Base-by-base conservation (phyloP, 176 grass and related monocot species). In the Rhynchospora breviuscula region DNA sequence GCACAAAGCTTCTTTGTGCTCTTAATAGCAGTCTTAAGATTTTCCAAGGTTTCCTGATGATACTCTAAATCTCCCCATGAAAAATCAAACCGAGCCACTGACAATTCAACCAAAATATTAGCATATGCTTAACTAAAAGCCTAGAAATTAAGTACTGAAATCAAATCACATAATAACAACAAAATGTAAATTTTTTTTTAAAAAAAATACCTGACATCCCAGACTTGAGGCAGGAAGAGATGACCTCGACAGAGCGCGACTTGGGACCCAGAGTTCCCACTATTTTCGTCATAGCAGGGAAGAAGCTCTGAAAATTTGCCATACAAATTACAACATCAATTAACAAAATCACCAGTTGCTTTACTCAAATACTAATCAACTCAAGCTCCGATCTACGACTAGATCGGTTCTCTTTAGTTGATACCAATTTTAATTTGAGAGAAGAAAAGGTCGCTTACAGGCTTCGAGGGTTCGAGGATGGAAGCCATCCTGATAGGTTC, bases 231-330 rank as follows among this genome's bases (percentile, higher is more conserved):
- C 97, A 99, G 18, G 91, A 26, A 12, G 93, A 94, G 85, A 99
- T 99, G 80, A 90, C 90, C 67, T 99, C 97, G 8, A 96, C 91
- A 81, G 93, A 89, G 75, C 97, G 93, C 15, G 97, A 99, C 79
- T 93, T 96, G 46, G 97, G 91, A 2, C 97, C 97, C 5, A 99
- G 89, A 79, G 97, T 99, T 10, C 97, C 97, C 26, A 99, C 93
- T 82, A 99, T 99, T 88, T 99, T 99, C 14, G 97, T 99, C 97
- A 96, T 99, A 15, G 97, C 97, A 59, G 97, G 97, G 88, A 94
- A 99, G 63, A 96, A 99, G 84, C 59, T 96, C 97, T 99, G 89
- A 0, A 66, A 21, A 40, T 17, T 15, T 2, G 49, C n/a, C 35
- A 80, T 15, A 67, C 43, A 79, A 53, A 69, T 21, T 66, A 71